Percentiles rank a stretch among this genome's conserved stretches.
These are phyloP conservation scores for Mycena rebaudengoi DNA, from an alignment of 768 basidiomycete species.

Conservation along the genomic window DNA sequence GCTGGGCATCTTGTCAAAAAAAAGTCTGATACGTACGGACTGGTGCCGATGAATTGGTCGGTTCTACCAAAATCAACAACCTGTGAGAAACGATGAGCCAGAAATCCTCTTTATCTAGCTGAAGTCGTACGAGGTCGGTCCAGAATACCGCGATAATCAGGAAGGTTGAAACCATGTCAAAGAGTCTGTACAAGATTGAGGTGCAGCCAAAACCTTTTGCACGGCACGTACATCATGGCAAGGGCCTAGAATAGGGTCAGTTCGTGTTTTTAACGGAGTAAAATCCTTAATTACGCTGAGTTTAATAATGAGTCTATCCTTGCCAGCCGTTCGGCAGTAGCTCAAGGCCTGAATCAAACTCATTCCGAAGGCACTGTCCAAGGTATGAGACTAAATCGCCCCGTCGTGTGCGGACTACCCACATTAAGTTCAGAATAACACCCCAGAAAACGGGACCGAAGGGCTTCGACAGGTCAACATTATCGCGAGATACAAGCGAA, in stretches of 20 bases:
- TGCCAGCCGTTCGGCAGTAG: neutral
- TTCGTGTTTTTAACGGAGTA: neutral
- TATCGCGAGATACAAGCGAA: neutral
- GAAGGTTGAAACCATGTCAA: slow-evolving; percentile 6
- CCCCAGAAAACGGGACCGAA: slow-evolving; percentile 17
- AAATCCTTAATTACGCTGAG: neutral
- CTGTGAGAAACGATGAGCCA: too few relatives aligned
- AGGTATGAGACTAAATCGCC: neutral
- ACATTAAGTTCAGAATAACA: slow-evolving; percentile 3
- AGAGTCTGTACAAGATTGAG: neutral
- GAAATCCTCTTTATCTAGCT: too few relatives aligned
- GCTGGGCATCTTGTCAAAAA: too few relatives aligned
- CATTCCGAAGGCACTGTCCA: slow-evolving; percentile 3
- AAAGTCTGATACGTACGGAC: neutral
- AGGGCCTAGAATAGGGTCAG: neutral
- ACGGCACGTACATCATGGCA: slow-evolving; percentile 1
- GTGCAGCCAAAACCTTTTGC: neutral
- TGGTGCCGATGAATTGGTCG: neutral
- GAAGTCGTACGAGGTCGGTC: too few relatives aligned
- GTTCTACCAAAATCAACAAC: slow-evolving; percentile 10
- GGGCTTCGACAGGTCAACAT: neutral
- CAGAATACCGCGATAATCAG: slow-evolving; percentile 7
- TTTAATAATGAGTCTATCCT: neutral
- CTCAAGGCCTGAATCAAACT: neutral
- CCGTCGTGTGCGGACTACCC: neutral